phyloP scores from a whole-genome alignment of 352 stramenopile species.

The Phytophthora pseudosyringae region DNA sequence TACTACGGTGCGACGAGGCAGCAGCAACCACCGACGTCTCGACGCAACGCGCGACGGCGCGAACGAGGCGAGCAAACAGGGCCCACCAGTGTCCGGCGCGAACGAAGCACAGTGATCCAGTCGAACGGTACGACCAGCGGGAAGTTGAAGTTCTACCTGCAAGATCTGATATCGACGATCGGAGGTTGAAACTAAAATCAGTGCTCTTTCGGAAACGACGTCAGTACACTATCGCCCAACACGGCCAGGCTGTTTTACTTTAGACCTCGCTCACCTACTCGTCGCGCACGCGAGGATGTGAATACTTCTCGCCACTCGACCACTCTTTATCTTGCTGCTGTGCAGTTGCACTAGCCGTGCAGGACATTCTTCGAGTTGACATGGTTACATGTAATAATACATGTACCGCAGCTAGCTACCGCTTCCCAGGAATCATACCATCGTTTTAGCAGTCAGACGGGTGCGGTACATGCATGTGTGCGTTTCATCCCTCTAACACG shows the following conservation, averaged over 20 bases:
- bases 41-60: constrained; percentile 12
- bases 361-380: not conserved
- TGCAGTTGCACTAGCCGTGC: constrained; percentile 19
- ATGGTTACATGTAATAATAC: too few species aligned
- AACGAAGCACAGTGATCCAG: constrained; percentile 1
- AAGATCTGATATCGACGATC: constrained; percentile 9
- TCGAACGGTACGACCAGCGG: constrained; percentile 25
- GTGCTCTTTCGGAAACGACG: not conserved
- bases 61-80: constrained; percentile 23
- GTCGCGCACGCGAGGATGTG: constrained; percentile 21
- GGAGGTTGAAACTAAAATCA: constrained; percentile 1
- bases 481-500: not conserved
- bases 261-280: not conserved
- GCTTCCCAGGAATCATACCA: constrained; percentile 16
- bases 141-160: constrained; percentile 31
- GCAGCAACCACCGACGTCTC: constrained; percentile 9
- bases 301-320: constrained; percentile 15
- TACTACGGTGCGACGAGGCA: constrained; percentile 28
- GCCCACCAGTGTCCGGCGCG: constrained; percentile 13
- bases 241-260: not conserved
- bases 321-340: constrained; percentile 28
- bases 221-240: not conserved
- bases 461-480: not conserved
- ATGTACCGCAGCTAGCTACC: too few species aligned
- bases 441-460: constrained; percentile 1